phyloP scores from a whole-genome alignment of 2,329 filamentous ascomycete genomes.

The Cordyceps tenuipes region DNA sequence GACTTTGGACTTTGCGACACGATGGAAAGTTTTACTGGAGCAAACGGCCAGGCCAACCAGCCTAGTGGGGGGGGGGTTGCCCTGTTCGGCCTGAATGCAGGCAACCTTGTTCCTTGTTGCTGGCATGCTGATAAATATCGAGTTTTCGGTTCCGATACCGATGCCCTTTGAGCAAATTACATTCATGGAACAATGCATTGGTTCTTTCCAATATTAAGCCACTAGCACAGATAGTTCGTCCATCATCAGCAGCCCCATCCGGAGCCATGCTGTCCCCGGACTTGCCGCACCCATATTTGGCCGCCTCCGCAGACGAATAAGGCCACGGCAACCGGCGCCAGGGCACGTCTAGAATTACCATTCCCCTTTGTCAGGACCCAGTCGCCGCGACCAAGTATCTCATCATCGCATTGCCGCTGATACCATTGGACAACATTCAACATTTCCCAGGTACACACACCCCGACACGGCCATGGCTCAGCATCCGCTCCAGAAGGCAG shows the following conservation, averaged over 20 bases:
- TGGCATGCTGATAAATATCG: neutral
- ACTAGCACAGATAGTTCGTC: neutral
- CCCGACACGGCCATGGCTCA: constrained; percentile 25
- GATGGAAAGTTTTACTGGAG: constrained; percentile 11
- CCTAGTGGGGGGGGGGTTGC: neutral
- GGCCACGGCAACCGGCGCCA: neutral
- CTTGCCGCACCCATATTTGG: neutral
- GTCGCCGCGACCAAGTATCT: neutral
- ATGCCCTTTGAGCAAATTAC: neutral
- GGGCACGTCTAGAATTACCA: neutral
- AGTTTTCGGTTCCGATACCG: neutral
- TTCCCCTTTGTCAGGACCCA: neutral
- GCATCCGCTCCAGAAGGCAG: constrained; percentile 58
- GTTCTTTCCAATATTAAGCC: neutral
- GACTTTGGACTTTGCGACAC: too few relatives aligned
- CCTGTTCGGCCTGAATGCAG: neutral
- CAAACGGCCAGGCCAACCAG: neutral
- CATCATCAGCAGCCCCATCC: neutral
- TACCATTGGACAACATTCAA: neutral
- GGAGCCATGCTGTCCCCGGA: neutral
- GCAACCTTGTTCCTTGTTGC: neutral
- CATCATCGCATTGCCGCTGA: neutral
- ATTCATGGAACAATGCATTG: neutral
- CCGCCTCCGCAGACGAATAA: neutral
- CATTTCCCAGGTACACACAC: neutral